Base-by-base conservation (phyloP, 2,329 filamentous ascomycete species). In the Thermoascus crustaceus region DNA sequence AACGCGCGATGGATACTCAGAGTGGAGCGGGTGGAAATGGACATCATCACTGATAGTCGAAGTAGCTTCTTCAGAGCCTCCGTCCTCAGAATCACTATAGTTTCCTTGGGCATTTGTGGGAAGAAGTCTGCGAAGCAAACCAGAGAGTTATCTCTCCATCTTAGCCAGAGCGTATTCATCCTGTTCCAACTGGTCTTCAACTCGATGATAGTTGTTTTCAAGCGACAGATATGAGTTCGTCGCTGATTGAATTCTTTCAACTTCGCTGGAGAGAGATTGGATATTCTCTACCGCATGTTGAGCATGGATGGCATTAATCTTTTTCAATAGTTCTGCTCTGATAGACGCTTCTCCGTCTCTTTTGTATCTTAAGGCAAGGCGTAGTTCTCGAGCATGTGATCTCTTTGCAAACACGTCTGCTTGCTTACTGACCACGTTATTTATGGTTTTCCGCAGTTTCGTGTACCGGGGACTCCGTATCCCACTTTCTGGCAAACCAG, bases 181-280 rank as follows among this genome's bases (percentile, higher is more conserved):
- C n/a, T 40, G 38, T 26, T 46, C 46, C 21, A 57, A 33, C n/a
- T 46, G 39, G 13, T 51, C 46, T 34, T 58, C 54, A 3, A 42
- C 34, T n/a, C 45, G 24, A 16, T 50, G 38, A 26, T 54, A 53
- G 7, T 40, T 42, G 14, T 41, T 37, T 35, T 57, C n/a, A n/a
- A n/a, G n/a, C n/a, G n/a, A n/a, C n/a, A n/a, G n/a, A n/a, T n/a
- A n/a, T n/a, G n/a, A n/a, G 34, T 16, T 37, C 27, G n/a, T 25
- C 34, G n/a, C 21, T 20, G 21, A 37, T 24, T 10, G n/a, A n/a
- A n/a, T n/a, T n/a, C n/a, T n/a, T n/a, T n/a, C n/a, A n/a, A n/a
- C n/a, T n/a, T n/a, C n/a, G n/a, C n/a, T n/a, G n/a, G n/a, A n/a
- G n/a, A n/a, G n/a, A n/a, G n/a, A n/a, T n/a, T n/a, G n/a, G n/a